These are phyloP conservation scores for Clavispora fructus DNA, from an alignment of 805 yeast species.

Conservation along the genomic window DNA sequence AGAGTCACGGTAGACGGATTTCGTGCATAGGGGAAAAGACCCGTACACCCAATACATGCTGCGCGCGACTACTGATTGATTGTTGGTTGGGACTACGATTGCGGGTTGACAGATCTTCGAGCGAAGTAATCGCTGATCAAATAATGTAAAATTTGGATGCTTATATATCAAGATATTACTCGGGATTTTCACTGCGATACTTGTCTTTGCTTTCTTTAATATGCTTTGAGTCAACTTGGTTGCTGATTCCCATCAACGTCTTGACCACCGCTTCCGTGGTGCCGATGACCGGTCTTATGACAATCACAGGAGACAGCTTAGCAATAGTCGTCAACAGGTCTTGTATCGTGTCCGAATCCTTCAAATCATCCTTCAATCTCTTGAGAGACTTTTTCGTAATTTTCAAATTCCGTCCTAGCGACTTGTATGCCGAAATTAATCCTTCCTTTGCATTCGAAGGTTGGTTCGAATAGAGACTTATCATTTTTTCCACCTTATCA, in stretches of 20 bases:
- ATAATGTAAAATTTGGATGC: too few species aligned
- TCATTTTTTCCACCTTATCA: conserved; percentile 33
- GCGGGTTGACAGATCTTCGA: too few species aligned
- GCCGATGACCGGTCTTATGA: conserved; percentile 84
- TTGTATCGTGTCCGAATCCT: conserved; percentile 60
- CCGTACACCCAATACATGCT: neutral
- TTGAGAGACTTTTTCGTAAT: conserved; percentile 61
- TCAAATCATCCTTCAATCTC: conserved; percentile 55
- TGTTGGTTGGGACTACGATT: too few species aligned
- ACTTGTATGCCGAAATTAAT: conserved; percentile 62
- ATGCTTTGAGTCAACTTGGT: conserved; percentile 67
- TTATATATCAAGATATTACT: neutral
- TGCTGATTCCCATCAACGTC: conserved; percentile 77
- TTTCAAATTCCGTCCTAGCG: conserved; percentile 62
- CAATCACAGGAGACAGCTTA: conserved; percentile 72
- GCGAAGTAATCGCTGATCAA: neutral
- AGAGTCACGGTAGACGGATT: neutral
- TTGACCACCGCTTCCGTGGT: conserved; percentile 86
- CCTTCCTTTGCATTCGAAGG: conserved; percentile 73
- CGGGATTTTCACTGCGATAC: conserved; percentile 35
- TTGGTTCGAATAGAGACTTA: conserved; percentile 80
- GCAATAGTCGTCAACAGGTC: conserved; percentile 65
- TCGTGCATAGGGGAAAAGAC: neutral
- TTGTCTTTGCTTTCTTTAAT: conserved; percentile 58
- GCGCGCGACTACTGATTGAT: too few species aligned